Evolutionary conservation across 495 filamentous ascomycete genomes (phyloP), one percentile per base, ranked within the genome.

Genomic region (Penicillium egyptiacum): DNA sequence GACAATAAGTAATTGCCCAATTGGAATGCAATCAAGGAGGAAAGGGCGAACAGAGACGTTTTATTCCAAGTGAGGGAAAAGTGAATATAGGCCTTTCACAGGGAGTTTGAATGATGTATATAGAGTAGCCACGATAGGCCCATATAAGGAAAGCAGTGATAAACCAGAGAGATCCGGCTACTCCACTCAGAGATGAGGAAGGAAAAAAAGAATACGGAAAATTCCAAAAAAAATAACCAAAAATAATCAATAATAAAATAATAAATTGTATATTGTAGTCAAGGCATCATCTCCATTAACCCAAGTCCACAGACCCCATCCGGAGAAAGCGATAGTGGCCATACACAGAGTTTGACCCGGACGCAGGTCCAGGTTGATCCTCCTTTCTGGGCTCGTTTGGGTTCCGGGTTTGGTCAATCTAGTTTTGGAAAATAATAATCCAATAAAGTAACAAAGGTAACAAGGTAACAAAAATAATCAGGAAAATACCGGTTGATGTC

Each of bases 341-440:
- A 70, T 65, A 64, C 68, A 71, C 70, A 77, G 61, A 74, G 70
- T 73, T 75, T 71, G 75, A 74, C 58, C 73, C 72, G 70, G 70
- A 76, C 72, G 73, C 73, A 77, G 73, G 75, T 75, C 72, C 75
- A 73, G 74, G 71, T 62, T 73, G 74, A 77, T 75, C 74, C 72
- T 75, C 71, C 71, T 70, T 74, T 71, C 66, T 67, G 63, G 66
- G 59, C 67, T 73, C 60, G 70, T 73, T 73, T 73, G 66, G 68
- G 61, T 22, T 68, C 69, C 68, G 66, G 65, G 64, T 69, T 68
- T 66, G 63, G 68, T 66, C 61, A 46, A 67, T 62, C 64, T 63
- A 64, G 62, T 58, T 64, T 69, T 60, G 65, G 55, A 58, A 59
- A 60, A 57, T 35, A 57, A 45, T 22, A 54, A 40, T 33, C 28